Evolutionary conservation across 2,329 filamentous ascomycete genomes (phyloP).

Genomic region (Huntiella moniliformis): DNA sequence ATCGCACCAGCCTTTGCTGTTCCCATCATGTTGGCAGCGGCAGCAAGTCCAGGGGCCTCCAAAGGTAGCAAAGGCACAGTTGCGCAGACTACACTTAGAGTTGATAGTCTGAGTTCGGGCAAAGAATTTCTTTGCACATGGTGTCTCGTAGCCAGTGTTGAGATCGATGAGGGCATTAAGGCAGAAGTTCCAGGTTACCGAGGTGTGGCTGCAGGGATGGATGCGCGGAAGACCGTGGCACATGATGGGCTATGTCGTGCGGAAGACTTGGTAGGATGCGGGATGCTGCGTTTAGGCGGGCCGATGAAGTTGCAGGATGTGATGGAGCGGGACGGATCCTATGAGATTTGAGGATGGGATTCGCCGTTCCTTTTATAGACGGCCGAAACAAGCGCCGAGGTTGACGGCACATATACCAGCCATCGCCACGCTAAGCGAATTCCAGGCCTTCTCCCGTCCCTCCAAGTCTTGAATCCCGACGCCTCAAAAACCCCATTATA

Average conservation of each 20-base stretch:
- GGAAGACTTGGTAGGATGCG: too few relatives aligned
- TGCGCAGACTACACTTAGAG: slow-evolving; percentile 28
- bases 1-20: slow-evolving; percentile 34
- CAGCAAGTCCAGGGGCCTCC: slow-evolving; percentile 36
- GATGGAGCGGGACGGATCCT: too few relatives aligned
- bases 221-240: slow-evolving; percentile 34
- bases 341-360: too few relatives aligned
- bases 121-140: slow-evolving; percentile 30
- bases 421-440: too few relatives aligned
- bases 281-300: too few relatives aligned
- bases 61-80: slow-evolving; percentile 31
- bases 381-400: too few relatives aligned
- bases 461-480: too few relatives aligned
- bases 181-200: slow-evolving; percentile 36
- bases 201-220: slow-evolving; percentile 35
- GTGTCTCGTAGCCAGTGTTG: slow-evolving; percentile 29
- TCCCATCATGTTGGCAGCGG: slow-evolving; percentile 30
- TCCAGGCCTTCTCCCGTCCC: too few relatives aligned
- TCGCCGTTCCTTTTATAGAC: too few relatives aligned
- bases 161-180: slow-evolving; percentile 27
- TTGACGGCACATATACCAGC: too few relatives aligned
- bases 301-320: too few relatives aligned
- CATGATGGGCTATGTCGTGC: slow-evolving; percentile 20
- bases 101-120: slow-evolving; percentile 26
- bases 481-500: too few relatives aligned